Evolutionary conservation across 345 rosid species (phyloP), one percentile per base, ranked within the genome.

Genomic region (Draba incana): DNA sequence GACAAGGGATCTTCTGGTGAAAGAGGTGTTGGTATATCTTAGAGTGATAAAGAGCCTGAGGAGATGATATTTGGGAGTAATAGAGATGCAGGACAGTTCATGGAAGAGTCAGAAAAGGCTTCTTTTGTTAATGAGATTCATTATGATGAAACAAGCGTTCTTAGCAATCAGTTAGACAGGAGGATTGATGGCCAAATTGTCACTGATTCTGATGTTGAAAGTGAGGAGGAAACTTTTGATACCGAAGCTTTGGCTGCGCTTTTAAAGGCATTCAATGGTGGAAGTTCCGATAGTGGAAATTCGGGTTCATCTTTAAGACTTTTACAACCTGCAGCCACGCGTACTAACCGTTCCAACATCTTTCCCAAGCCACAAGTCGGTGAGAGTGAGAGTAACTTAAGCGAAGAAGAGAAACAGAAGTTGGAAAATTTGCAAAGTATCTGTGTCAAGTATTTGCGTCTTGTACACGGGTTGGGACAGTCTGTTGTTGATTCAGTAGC

Each of bases 231-330:
- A 56, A 69, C 84, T 49, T 90, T 90, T 56, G 92, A 94, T 83
- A 86, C 95, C 66, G 88, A 89, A 64, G 90, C 96, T 39, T 82
- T 93, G 83, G 84, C 91, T 41, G 97, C 99, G 50, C 85, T 94
- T 24, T 70, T 94, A 82, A 94, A 87, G 82, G 99, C 96, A 48
- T 92, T 95, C 54, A 78, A 91, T 10, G 85, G 91, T 52, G 85
- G 83, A 30, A 84, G 83, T 25, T 81, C 88, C 25, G 91, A 83
- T 52, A 81, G 78, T 42, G 85, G 90, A n/a, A 76, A 72, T 68
- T 78, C 87, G 82, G 92, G 94, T 61, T 81, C 98, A 20, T 84
- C 97, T 31, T 87, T 92, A 13, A 77, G 84, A 49, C 78, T 88
- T 27, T 49, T 86, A 71, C 88, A 64, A 76, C 84, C 96, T 61